phyloP scores from a whole-genome alignment of 106 monocot species.

The Dendrobium chrysotoxum region DNA sequence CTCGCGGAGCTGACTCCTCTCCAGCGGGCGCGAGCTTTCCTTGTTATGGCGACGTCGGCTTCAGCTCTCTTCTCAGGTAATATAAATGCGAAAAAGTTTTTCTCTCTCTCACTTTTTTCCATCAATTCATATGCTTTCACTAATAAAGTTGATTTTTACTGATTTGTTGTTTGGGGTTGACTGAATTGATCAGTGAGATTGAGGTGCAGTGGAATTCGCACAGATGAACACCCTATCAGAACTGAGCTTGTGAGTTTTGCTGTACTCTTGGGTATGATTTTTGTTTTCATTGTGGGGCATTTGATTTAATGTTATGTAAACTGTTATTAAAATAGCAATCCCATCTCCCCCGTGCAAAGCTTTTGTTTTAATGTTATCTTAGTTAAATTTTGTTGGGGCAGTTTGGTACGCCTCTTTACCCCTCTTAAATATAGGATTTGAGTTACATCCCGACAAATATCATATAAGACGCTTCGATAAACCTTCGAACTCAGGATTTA shows the following conservation, averaged over 20 bases:
- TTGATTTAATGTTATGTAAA: not conserved
- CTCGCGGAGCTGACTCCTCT: conserved; percentile 77
- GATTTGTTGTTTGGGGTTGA: conserved; percentile 2
- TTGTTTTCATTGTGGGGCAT: not conserved
- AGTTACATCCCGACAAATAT: no score
- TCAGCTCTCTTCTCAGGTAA: conserved; percentile 51
- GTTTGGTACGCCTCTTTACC: no score
- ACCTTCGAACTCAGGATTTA: no score
- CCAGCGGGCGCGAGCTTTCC: conserved; percentile 64
- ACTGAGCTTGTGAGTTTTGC: conserved; percentile 60
- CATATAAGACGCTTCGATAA: no score
- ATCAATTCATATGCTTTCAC: not conserved
- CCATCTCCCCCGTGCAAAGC: no score
- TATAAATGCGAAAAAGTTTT: not conserved
- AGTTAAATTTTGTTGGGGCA: no score
- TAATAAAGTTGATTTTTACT: not conserved
- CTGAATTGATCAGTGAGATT: conserved; percentile 41
- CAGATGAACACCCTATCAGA: conserved; percentile 63
- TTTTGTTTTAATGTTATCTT: no score
- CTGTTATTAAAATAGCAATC: not conserved
- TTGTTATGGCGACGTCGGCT: conserved; percentile 56
- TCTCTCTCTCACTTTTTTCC: not conserved
- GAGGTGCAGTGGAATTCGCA: conserved; percentile 60
- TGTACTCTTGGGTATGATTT: not conserved
- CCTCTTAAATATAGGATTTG: no score